Conservation (phyloP, 148 eudicot species). For the Polygonum aviculare region DNA sequence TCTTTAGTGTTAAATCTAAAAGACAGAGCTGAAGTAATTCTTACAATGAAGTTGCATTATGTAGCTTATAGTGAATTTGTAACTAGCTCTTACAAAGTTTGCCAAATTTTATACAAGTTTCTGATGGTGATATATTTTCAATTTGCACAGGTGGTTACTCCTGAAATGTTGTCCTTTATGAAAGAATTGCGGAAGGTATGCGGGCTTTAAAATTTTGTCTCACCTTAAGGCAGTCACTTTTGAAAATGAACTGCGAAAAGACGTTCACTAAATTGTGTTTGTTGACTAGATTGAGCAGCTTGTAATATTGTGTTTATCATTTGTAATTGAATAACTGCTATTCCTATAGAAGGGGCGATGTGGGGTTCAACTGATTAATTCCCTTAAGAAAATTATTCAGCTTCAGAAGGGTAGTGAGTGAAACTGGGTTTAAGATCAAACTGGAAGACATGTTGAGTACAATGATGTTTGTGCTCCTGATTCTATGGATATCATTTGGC, state of each 20-base stretch:
- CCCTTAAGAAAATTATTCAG: not conserved
- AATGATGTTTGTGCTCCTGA: not conserved
- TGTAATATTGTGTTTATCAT: too few relatives aligned
- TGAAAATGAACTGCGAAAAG: too few relatives aligned
- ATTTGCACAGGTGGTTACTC: slow-evolving; percentile 38
- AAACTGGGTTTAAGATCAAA: not conserved
- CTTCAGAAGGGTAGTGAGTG: not conserved
- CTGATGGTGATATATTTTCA: not conserved
- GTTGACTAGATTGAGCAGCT: too few relatives aligned
- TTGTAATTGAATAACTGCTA: too few relatives aligned
- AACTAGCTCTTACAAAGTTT: not conserved
- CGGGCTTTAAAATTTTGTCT: too few relatives aligned
- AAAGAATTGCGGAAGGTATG: slow-evolving; percentile 43
- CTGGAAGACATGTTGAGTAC: not conserved
- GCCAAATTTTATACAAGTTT: not conserved
- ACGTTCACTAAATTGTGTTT: not conserved
- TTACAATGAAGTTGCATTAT: not conserved
- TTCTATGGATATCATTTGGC: slow-evolving; percentile 12
- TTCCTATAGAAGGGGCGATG: not conserved
- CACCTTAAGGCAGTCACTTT: not conserved
- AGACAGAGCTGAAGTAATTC: not conserved
- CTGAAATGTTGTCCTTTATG: slow-evolving; percentile 49
- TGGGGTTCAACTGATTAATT: not conserved
- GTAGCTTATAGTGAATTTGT: not conserved
- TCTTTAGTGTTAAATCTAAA: not conserved